Base-by-base conservation (phyloP, 768 basidiomycete species). In the Phlebiopsis gigantea region DNA sequence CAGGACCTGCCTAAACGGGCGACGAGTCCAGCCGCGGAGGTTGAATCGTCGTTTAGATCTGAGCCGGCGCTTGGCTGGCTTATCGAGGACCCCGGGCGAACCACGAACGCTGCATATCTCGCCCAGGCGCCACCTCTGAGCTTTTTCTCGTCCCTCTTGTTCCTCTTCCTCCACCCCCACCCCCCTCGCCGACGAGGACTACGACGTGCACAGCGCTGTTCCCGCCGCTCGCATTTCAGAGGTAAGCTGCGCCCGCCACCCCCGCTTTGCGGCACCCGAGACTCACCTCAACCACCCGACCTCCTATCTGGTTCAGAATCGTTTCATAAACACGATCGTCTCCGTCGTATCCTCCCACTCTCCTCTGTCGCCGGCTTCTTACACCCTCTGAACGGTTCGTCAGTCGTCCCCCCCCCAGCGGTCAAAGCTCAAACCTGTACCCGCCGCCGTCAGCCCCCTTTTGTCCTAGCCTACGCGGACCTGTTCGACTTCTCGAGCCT, bases 261-360 rank as follows among this genome's bases (percentile, higher is more conserved):
- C 48, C 21, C 41, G 22, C 52, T 28, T n/a, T n/a, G 51, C 31
- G 51, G n/a, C 25, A 34, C 44, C 52, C 34, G 44, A 25, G 39
- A 24, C 41, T 26, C 56, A 51, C 42, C n/a, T n/a, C 30, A 29
- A 51, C 50, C 9, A 31, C 25, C 53, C 26, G 24, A 9, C 43
- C 57, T 42, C 57, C 57, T 58, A 54, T 58, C 52, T 31, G 45
- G 41, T 48, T 47, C 57, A 58, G 57, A 43, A 42, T 47, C 52
- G 51, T 54, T 57, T 57, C 49, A 48, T 46, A 58, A 26, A 46
- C 47, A 39, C 54, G 46, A 53, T 34, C 28, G 45, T 55, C 43
- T 46, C 53, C 51, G 52, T 59, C 53, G 58, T 49, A 55, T 49
- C 53, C 28, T 43, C 52, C 46, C 47, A 41, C n/a, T 22, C 53